These are phyloP conservation scores for Penicillium ucsense DNA, from an alignment of 495 filamentous ascomycete genomes.

Conservation along the genomic window DNA sequence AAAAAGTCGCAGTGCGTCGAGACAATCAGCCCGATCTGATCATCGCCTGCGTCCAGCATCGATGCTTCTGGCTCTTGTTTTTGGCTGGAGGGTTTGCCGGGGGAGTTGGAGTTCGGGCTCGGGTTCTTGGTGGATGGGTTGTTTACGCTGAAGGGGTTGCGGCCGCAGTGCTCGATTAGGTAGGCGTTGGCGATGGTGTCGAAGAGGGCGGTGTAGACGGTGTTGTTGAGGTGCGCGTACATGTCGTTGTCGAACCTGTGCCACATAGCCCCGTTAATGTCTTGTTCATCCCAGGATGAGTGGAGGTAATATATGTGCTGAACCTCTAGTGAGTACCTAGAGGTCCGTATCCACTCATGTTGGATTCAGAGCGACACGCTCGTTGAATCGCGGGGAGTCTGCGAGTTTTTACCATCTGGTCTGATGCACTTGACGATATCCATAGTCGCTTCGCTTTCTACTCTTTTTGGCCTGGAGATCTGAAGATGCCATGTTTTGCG, in stretches of 20 bases:
- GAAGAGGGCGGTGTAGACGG: slow-evolving; percentile 69
- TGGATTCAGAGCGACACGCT: too few relatives aligned
- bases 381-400: too few relatives aligned
- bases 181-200: slow-evolving; percentile 90
- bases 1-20: slow-evolving; percentile 80
- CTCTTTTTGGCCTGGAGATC: slow-evolving; percentile 50
- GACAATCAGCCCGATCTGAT: slow-evolving; percentile 52
- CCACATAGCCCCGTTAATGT: too few relatives aligned
- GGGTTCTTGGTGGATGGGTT: slow-evolving; percentile 15
- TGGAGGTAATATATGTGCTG: neutral
- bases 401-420: slow-evolving; percentile 63
- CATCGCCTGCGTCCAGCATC: slow-evolving; percentile 2
- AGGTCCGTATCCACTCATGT: too few relatives aligned
- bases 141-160: slow-evolving; percentile 53
- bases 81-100: slow-evolving; percentile 3
- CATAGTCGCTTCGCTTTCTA: slow-evolving; percentile 58
- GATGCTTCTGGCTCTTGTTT: too few relatives aligned
- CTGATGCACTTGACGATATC: slow-evolving; percentile 70
- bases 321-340: neutral
- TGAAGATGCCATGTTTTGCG: slow-evolving; percentile 15
- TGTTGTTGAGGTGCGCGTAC: slow-evolving; percentile 85
- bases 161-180: slow-evolving; percentile 68
- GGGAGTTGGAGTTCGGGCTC: neutral
- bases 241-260: slow-evolving; percentile 88
- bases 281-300: too few relatives aligned